Evolutionary conservation across 1,139 yeast species (phyloP).

Genomic region (Yarrowia galli): DNA sequence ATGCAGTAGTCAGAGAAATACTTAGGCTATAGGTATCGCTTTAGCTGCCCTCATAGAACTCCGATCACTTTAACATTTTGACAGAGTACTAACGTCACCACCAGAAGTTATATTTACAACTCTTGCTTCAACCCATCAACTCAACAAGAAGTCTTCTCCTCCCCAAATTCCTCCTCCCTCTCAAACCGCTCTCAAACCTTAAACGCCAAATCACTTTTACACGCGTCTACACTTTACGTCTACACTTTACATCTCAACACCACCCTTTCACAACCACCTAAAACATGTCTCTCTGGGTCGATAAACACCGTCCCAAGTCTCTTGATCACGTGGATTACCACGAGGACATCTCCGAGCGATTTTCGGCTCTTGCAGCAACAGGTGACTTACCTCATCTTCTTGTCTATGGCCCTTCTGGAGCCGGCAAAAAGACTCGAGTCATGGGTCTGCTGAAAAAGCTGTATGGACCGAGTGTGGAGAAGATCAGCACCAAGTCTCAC

Average conservation of each 20-base stretch:
- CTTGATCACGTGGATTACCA: constrained; percentile 74
- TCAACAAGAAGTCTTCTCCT: no score
- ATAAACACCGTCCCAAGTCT: constrained; percentile 82
- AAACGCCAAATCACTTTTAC: constrained; percentile 12
- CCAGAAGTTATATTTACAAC: no score
- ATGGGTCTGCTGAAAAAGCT: constrained; percentile 79
- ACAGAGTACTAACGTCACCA: no score
- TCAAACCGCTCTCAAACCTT: not conserved
- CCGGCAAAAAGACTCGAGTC: constrained; percentile 95
- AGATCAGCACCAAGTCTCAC: constrained; percentile 88
- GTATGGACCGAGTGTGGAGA: constrained; percentile 82
- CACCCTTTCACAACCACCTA: not conserved
- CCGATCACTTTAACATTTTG: no score
- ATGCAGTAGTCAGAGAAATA: no score
- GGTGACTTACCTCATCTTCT: constrained; percentile 94
- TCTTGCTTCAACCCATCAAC: no score
- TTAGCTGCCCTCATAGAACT: no score
- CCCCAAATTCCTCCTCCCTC: not conserved
- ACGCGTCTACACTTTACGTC: constrained; percentile 21
- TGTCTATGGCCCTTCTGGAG: constrained; percentile 94
- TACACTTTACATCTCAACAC: not conserved
- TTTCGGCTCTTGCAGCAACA: constrained; percentile 63
- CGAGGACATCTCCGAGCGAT: constrained; percentile 64
- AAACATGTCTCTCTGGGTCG: constrained; percentile 93
- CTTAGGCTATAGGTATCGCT: no score